Evolutionary conservation across 2,329 filamentous ascomycete genomes (phyloP).

Genomic region (Periconia sp.): DNA sequence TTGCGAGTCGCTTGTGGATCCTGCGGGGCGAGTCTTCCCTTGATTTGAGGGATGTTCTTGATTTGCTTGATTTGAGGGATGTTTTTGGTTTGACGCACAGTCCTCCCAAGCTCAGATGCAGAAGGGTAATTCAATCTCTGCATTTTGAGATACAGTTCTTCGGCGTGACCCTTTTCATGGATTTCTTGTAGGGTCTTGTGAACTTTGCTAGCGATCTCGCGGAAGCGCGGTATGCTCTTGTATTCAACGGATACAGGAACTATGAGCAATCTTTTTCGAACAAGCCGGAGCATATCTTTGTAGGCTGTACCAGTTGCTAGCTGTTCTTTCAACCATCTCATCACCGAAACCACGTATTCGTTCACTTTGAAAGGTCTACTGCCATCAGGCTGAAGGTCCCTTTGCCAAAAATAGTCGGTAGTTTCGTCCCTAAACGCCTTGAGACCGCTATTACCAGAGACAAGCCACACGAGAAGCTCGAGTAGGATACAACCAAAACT

Average conservation of each 20-base stretch:
- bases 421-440: too few relatives aligned
- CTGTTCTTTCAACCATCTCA: background rate
- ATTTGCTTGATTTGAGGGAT: background rate
- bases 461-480: constrained; percentile 8
- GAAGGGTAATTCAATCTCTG: background rate
- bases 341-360: background rate
- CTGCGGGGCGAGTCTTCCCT: too few relatives aligned
- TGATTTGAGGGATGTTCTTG: too few relatives aligned
- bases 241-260: background rate
- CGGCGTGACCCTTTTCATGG: background rate
- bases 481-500: constrained; percentile 7
- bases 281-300: background rate
- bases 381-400: background rate
- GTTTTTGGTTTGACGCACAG: background rate
- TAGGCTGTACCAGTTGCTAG: background rate
- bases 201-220: too few relatives aligned
- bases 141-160: background rate
- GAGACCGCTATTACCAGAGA: background rate
- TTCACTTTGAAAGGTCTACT: background rate
- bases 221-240: too few relatives aligned
- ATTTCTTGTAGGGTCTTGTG: too few relatives aligned
- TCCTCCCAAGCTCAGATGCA: background rate
- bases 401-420: too few relatives aligned
- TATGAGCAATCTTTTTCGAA: background rate
- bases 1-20: too few relatives aligned